Percentiles rank a stretch among this genome's conserved stretches.
Evolutionary conservation across 2,329 filamentous ascomycete genomes (phyloP).

Genomic region (Neopestalotiopsis rosae): DNA sequence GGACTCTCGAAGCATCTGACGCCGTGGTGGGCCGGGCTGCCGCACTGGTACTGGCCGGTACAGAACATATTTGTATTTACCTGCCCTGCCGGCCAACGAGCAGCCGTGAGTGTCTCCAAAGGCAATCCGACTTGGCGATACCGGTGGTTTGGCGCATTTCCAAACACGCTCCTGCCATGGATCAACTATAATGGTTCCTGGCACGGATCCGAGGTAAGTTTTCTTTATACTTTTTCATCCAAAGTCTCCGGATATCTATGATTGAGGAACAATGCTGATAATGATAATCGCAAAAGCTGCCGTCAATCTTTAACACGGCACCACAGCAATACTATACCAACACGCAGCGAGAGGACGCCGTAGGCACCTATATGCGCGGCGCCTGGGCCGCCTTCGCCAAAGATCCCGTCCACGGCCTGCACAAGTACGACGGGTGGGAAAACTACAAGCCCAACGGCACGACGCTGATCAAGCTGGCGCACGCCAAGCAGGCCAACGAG

Average conservation of each 20-base stretch:
- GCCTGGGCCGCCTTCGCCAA: slow-evolving; percentile 21
- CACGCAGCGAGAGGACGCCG: slow-evolving; percentile 7
- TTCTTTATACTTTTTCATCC: neutral
- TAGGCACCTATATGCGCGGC: slow-evolving; percentile 17
- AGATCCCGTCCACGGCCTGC: slow-evolving; percentile 6
- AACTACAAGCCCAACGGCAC: neutral
- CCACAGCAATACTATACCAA: slow-evolving; percentile 4
- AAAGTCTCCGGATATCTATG: neutral
- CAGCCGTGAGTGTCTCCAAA: slow-evolving; percentile 37
- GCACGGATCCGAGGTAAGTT: slow-evolving; percentile 55
- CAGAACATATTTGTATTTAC: slow-evolving; percentile 52
- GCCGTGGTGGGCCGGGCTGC: slow-evolving; percentile 44
- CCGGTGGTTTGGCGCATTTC: slow-evolving; percentile 55
- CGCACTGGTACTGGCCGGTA: slow-evolving; percentile 38
- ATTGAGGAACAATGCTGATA: no score
- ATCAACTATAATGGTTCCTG: slow-evolving; percentile 49
- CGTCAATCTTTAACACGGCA: slow-evolving; percentile 12
- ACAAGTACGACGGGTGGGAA: slow-evolving; percentile 14
- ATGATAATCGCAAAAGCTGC: neutral
- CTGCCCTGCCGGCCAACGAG: slow-evolving; percentile 48
- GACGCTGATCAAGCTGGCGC: slow-evolving; percentile 5
- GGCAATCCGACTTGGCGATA: slow-evolving; percentile 49
- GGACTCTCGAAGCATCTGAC: slow-evolving; percentile 53
- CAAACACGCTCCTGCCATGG: slow-evolving; percentile 46
- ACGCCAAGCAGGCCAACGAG: neutral